Evolutionary conservation across 495 filamentous ascomycete species (phyloP).

Genomic region (Lophium mytilinum): DNA sequence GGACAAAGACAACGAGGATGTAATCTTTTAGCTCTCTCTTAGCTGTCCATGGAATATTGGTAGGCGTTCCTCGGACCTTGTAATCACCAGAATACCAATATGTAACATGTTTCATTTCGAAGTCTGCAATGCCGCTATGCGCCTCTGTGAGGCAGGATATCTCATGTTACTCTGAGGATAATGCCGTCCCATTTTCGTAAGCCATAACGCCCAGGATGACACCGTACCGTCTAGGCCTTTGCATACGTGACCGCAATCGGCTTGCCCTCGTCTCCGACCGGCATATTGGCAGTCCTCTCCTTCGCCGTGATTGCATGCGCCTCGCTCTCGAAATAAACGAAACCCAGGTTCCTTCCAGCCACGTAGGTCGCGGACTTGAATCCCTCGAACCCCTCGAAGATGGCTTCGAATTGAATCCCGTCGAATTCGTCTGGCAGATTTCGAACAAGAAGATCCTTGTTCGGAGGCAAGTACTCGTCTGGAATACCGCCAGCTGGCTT

Average conservation of each 20-base stretch:
- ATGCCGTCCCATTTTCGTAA: background rate
- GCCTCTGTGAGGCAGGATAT: background rate
- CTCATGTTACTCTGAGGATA: background rate
- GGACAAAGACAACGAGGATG: conserved; percentile 82
- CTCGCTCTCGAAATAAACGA: conserved; percentile 92
- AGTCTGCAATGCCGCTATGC: background rate
- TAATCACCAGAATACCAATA: background rate
- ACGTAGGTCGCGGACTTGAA: conserved; percentile 90
- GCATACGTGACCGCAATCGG: conserved; percentile 68
- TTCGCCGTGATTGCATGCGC: conserved; percentile 87
- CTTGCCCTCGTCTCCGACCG: conserved; percentile 62
- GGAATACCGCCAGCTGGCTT: conserved; percentile 76
- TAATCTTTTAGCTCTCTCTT: conserved; percentile 66
- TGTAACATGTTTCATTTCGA: background rate
- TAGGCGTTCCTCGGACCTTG: background rate
- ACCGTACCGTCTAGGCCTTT: conserved; percentile 45
- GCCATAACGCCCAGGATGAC: background rate
- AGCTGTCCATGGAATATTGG: background rate
- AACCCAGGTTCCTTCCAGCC: conserved; percentile 83
- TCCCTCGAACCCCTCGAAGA: conserved; percentile 87
- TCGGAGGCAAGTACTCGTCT: conserved; percentile 94
- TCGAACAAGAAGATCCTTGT: conserved; percentile 95
- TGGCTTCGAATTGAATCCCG: conserved; percentile 64
- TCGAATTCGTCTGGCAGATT: conserved; percentile 83
- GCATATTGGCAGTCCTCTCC: conserved; percentile 88